A percentile compares a stretch with the other conserved stretches of the same genome.
Evolutionary conservation across 176 grass and related monocot species (phyloP).

Genomic region (Paspalum vaginatum): DNA sequence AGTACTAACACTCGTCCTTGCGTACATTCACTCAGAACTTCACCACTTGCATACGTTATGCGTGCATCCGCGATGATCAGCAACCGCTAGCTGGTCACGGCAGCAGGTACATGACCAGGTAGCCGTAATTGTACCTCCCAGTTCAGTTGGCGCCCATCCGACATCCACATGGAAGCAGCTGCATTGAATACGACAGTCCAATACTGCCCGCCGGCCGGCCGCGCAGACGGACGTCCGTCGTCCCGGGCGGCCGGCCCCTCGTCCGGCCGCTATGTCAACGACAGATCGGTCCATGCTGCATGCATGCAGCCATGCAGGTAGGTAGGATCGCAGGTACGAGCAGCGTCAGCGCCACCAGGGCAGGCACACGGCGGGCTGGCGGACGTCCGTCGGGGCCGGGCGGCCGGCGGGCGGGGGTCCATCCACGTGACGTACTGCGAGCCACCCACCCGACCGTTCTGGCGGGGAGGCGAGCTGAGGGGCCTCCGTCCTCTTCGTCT

Average conservation of each 20-base stretch:
- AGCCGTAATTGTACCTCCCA: background rate
- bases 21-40: too few relatives aligned
- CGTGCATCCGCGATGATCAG: too few relatives aligned
- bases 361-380: background rate
- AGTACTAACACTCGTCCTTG: too few relatives aligned
- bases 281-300: background rate
- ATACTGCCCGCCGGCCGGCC: background rate
- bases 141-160: background rate
- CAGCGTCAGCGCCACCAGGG: background rate
- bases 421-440: conserved; percentile 10
- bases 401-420: background rate
- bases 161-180: background rate
- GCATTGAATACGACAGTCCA: background rate
- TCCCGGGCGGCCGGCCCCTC: background rate
- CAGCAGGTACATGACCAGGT: background rate
- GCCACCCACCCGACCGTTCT: background rate
- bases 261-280: background rate
- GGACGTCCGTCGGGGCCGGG: background rate
- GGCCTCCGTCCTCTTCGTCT: background rate
- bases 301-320: background rate
- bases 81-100: background rate
- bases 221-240: too few relatives aligned
- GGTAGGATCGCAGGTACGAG: background rate
- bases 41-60: too few relatives aligned
- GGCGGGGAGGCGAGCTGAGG: background rate